Conservation (phyloP, 2,329 filamentous ascomycete genomes). For the Neoscytalidium dimidiatum region DNA sequence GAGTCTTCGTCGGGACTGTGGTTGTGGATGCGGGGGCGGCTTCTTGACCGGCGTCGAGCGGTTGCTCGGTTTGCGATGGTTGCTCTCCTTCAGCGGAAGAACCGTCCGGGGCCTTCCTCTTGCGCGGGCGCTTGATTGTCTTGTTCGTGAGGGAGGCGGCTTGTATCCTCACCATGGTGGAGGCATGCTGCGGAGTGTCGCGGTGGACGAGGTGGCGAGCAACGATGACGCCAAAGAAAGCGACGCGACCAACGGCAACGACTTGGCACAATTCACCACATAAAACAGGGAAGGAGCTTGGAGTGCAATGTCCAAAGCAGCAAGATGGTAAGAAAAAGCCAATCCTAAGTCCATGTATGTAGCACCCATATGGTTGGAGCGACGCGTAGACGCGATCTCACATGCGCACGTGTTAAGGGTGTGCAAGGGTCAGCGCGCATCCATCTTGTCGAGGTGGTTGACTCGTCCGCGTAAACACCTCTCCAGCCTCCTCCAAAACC, state of each 20-base stretch:
- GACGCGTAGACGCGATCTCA: background rate
- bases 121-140: conserved; percentile 47
- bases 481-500: background rate
- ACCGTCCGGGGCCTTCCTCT: conserved; percentile 34
- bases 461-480: conserved; percentile 5
- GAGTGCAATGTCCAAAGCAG: background rate
- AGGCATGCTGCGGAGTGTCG: conserved; percentile 1
- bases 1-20: conserved; percentile 56
- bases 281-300: background rate
- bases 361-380: background rate
- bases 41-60: conserved; percentile 11
- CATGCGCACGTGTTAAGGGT: background rate
- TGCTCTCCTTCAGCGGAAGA: conserved; percentile 19
- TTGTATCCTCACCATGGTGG: conserved; percentile 42
- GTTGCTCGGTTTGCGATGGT: conserved; percentile 21
- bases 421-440: conserved; percentile 5
- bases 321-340: background rate
- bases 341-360: background rate
- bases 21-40: conserved; percentile 26
- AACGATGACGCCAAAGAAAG: conserved; percentile 9
- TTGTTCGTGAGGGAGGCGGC: conserved; percentile 48
- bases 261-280: background rate
- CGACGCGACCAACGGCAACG: conserved; percentile 9
- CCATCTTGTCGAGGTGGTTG: background rate
- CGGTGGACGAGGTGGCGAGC: background rate